These are phyloP conservation scores for Podospora didyma DNA, from an alignment of 495 filamentous ascomycete species.

Conservation along the genomic window DNA sequence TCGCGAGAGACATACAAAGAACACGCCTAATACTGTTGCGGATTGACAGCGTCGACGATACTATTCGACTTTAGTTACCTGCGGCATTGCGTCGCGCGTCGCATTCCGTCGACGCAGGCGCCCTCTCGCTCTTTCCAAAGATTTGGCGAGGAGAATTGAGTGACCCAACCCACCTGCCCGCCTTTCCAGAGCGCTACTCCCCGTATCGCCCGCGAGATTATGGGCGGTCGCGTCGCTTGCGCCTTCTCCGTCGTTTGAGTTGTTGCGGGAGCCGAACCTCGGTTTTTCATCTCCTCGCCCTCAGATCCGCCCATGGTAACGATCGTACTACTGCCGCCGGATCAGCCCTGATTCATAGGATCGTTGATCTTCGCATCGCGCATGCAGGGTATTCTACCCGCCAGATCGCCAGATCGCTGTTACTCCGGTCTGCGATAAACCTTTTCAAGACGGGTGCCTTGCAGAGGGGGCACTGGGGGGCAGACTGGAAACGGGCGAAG, in stretches of 20 bases:
- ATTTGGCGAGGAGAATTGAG: background rate
- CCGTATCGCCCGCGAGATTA: slow-evolving; percentile 5
- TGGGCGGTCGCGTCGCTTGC: slow-evolving; percentile 11
- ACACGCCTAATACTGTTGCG: too few relatives aligned
- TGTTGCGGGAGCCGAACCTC: background rate
- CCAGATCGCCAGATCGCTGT: too few relatives aligned
- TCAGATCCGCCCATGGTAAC: slow-evolving; percentile 4
- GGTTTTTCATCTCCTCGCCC: background rate
- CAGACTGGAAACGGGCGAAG: background rate
- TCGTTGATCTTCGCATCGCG: background rate
- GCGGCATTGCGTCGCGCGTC: too few relatives aligned
- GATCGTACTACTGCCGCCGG: background rate
- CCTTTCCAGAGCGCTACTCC: slow-evolving; percentile 1
- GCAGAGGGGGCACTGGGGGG: background rate
- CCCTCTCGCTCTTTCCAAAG: background rate
- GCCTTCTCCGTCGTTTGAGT: slow-evolving; percentile 7
- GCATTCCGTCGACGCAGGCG: too few relatives aligned
- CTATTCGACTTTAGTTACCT: too few relatives aligned
- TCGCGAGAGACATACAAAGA: too few relatives aligned
- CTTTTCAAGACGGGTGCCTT: background rate
- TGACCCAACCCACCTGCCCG: background rate
- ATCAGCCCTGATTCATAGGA: background rate
- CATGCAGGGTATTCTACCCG: background rate
- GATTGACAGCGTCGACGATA: too few relatives aligned
- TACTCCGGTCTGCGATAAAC: background rate